Evolutionary conservation across 2,329 filamentous ascomycete species (phyloP), one percentile per base, ranked within the genome.

Genomic region (Botrytis byssoidea): DNA sequence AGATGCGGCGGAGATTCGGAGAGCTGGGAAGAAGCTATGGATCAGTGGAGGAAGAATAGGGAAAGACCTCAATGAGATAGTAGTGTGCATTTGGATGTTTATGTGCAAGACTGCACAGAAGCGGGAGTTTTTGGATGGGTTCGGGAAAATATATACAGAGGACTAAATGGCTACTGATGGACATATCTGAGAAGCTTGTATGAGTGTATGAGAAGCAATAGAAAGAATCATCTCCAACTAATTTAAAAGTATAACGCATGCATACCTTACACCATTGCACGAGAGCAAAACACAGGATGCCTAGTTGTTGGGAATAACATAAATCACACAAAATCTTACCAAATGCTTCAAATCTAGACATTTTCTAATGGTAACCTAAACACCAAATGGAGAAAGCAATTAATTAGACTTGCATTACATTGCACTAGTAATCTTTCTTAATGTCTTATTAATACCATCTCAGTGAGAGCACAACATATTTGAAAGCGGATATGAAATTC

Each of bases 11-110:
- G 86, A 66, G 83, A 85, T 57, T 85, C 84, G 2, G 83, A 85
- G 60, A 86, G 84, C 25, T 93, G 91, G 87, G 90, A 94, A 79
- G 85, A 87, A 74, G 91, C 90, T 2, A 81, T 93, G 65, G 86
- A 88, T 75, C 83, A 82, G 55, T 94, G 93, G 92, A 84, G 86
- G 77, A 85, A 76, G 69, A 69, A 59, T 37, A 76, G 68, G 61
- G 75, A 78, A 65, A 74, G 68, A 59, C 29, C 20, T 35, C 40
- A 55, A 22, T 73, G 25, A 67, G 69, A 29, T 46, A 22, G 9
- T 12, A 72, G 46, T 57, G 48, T 68, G 40, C n/a, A 29, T 40
- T 60, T 59, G 29, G 22, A 37, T 18, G 42, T 68, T 57, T 66
- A 29, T 7, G 40, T 71, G 14, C 55, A 65, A n/a, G 32, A 55